Evolutionary conservation across 768 basidiomycete species (phyloP).

Genomic region (Panellus pusillus): DNA sequence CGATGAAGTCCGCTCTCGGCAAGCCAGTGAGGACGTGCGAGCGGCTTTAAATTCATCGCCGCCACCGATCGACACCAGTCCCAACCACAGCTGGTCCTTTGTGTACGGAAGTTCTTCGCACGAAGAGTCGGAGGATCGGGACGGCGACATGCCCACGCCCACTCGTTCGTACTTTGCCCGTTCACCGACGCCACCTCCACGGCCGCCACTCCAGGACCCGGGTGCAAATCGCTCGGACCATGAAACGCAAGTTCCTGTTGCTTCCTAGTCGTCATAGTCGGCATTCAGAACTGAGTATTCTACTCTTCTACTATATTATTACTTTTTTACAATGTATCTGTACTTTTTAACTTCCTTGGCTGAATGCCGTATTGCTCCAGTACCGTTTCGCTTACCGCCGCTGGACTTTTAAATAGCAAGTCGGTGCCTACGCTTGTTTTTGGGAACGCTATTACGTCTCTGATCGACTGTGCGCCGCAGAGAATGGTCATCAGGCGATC

Average conservation of each 20-base stretch:
- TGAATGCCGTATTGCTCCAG: slow-evolving; percentile 67
- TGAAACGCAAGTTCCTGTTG: slow-evolving; percentile 25
- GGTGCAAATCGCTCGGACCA: slow-evolving; percentile 26
- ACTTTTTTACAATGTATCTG: slow-evolving; percentile 10
- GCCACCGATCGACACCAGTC: slow-evolving; percentile 23
- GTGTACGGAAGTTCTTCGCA: slow-evolving; percentile 22
- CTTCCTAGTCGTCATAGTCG: slow-evolving; percentile 6
- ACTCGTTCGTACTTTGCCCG: slow-evolving; percentile 36
- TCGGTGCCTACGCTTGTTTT: slow-evolving; percentile 86
- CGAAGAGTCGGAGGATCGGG: slow-evolving; percentile 26
- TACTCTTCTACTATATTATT: slow-evolving; percentile 15
- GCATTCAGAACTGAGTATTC: neutral
- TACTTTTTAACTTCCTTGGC: slow-evolving; percentile 25
- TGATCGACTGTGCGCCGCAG: slow-evolving; percentile 82
- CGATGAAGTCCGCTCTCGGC: slow-evolving; percentile 54
- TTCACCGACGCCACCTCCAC: slow-evolving; percentile 21
- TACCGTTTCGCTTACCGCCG: slow-evolving; percentile 49
- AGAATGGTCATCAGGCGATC: slow-evolving; percentile 92
- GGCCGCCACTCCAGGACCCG: slow-evolving; percentile 26
- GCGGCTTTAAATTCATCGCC: slow-evolving; percentile 25
- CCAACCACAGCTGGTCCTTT: slow-evolving; percentile 24
- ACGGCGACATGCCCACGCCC: slow-evolving; percentile 42
- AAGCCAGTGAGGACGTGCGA: slow-evolving; percentile 26
- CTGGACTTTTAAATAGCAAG: slow-evolving; percentile 87
- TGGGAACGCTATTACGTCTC: slow-evolving; percentile 96